Evolutionary conservation across 2,329 filamentous ascomycete genomes (phyloP).

Genomic region (Xylariaceae sp.): DNA sequence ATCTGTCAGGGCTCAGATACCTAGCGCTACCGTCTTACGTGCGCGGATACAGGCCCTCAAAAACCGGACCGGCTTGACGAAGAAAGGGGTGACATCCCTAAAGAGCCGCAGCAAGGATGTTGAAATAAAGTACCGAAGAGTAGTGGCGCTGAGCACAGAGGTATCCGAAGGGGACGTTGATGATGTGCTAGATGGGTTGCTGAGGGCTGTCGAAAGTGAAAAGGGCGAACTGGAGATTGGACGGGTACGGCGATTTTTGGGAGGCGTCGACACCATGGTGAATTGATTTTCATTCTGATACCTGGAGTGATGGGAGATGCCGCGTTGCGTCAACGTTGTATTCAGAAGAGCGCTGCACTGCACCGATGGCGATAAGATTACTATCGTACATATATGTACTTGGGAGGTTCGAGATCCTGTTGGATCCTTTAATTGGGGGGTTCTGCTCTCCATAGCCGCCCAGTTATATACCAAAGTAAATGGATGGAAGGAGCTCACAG

Average conservation of each 20-base stretch:
- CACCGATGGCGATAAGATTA: neutral
- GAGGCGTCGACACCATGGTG: constrained; percentile 66
- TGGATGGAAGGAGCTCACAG: too few relatives aligned
- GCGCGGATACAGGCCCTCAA: constrained; percentile 68
- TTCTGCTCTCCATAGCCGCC: too few relatives aligned
- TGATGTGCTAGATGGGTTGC: constrained; percentile 69
- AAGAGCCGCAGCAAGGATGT: constrained; percentile 78
- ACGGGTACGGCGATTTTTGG: constrained; percentile 72
- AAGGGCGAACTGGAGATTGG: constrained; percentile 70
- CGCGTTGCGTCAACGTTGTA: neutral
- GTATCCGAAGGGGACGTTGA: constrained; percentile 78
- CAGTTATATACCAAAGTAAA: too few relatives aligned
- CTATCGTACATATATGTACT: too few relatives aligned
- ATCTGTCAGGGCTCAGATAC: constrained; percentile 45
- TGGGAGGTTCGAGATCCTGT: too few relatives aligned
- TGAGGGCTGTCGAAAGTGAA: constrained; percentile 88
- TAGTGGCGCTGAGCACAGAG: constrained; percentile 82
- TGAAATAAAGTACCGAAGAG: constrained; percentile 81
- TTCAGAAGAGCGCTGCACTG: constrained; percentile 2
- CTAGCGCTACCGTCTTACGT: constrained; percentile 56
- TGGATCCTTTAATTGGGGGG: too few relatives aligned
- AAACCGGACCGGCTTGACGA: constrained; percentile 62
- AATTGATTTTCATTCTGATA: constrained; percentile 23
- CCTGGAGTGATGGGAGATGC: constrained; percentile 1
- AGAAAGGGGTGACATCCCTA: constrained; percentile 64